Base-by-base conservation (phyloP, 768 basidiomycete genomes). In the Leccinum incarnatum region DNA sequence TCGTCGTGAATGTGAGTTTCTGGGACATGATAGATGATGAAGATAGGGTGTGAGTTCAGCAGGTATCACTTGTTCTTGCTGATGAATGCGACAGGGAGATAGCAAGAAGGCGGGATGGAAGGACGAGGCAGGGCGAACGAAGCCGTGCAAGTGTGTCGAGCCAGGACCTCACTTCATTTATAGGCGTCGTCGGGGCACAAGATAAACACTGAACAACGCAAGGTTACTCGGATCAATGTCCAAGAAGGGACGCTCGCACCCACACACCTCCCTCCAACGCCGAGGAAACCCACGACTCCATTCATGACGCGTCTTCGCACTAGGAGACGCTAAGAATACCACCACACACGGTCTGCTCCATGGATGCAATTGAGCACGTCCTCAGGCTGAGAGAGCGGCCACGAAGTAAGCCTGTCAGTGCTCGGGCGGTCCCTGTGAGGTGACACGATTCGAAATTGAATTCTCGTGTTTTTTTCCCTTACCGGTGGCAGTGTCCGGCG, bases 1-100 rank as follows among this genome's bases (percentile, higher is more conserved):
- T 69, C 53, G 77, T 79, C 49, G 77, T 78, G 50, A 78, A 68
- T 36, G 65, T 63, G 32, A 78, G 73, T 54, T 67, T 67, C 50
- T 75, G 67, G 52, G 74, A 63, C 62, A 66, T 63, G 62, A 37
- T 14, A n/a, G 29, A 29, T 17, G 48, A 50, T 7, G 15, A 45
- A 3, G 19, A 5, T 45, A 45, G 5, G 19, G 42, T 19, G n/a
- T 45, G 42, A 45, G 11, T 19, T 5, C 42, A 19, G 42, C 42
- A 19, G 42, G 42, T 45, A 45, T 45, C 19, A 6, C 10, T 19
- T 19, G 42, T 45, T 45, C 11, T 42, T 42, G 40, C n/a, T 42
- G n/a, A 42, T 21, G 19, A n/a, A 21, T 45, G 42, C 2, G 19
- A 21, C 10, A 45, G 19, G 19, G 10, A 42, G 40, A 42, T 19